Evolutionary conservation across 139 green algal genomes (phyloP), one percentile per base, ranked within the genome.

Genomic region (Trebouxia sp.): DNA sequence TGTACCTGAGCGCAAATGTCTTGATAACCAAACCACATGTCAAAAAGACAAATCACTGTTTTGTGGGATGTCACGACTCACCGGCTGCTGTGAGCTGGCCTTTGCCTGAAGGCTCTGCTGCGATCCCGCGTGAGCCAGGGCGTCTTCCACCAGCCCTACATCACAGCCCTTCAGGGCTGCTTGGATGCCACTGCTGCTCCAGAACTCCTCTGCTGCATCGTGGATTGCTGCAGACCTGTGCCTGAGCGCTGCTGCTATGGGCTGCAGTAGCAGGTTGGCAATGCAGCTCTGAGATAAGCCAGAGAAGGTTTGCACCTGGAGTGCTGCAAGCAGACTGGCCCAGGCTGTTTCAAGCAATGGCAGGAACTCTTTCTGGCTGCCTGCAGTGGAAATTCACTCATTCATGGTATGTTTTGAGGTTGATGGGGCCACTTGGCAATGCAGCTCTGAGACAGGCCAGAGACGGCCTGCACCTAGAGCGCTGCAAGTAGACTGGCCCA

Each of bases 151-250:
- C 35, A 72, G 62, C 62, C 62, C 62, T 14, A 72, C n/a, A 35
- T 72, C 35, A 30, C 35, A 72, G 35, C 62, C 62, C 32, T 72
- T 35, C 37, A 72, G 62, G 11, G 62, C 62, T 30, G 10, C 11
- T 41, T 41, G 62, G 35, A 45, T 45, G 15, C 62, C 62, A 8
- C 62, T 72, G 35, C 32, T 72, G 62, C 62, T 72, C 62, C 62
- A 72, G 35, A 72, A 72, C 32, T 72, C 62, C 62, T 72, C 62
- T 45, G 62, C 35, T 72, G 35, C 11, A 45, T 43, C 62, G 43
- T 72, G 62, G 32, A 72, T 6, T 22, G 62, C 62, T 45, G 62
- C 35, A 43, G 62, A 72, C 32, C 15, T 24, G 32, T 43, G 15
- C 62, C 30, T 72, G 12, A 72, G 35, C 5, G 62, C 62, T 11